phyloP scores from a whole-genome alignment of 2,329 filamentous ascomycete genomes.

The Colletotrichum siamense region DNA sequence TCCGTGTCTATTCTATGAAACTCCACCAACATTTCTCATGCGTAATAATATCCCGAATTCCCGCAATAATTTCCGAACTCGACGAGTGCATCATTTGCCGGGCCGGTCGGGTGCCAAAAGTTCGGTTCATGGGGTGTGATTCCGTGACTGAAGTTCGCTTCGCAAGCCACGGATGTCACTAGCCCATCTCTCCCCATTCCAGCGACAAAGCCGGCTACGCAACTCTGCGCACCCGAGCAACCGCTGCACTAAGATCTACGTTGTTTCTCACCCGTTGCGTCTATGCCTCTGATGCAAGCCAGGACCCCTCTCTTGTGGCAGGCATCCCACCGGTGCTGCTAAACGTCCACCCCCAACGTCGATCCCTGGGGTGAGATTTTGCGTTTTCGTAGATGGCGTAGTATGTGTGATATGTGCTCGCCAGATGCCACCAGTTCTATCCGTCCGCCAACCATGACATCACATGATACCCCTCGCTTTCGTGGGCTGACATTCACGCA shows the following conservation, averaged over 20 bases:
- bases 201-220: not conserved
- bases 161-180: conserved; percentile 17
- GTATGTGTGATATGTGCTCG: not conserved
- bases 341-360: not conserved
- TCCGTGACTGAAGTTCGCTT: not conserved
- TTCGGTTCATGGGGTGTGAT: not conserved
- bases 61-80: not conserved
- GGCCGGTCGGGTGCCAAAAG: not conserved
- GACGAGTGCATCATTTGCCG: not conserved
- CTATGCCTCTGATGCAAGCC: conserved; percentile 1
- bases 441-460: not conserved
- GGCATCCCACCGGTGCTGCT: not conserved
- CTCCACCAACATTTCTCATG: not conserved
- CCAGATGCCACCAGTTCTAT: not conserved
- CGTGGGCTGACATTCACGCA: not conserved
- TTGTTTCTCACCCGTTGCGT: not conserved
- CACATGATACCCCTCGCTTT: not conserved
- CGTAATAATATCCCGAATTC: not conserved
- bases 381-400: not conserved
- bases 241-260: not conserved
- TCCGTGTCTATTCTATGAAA: not conserved
- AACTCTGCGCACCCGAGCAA: not conserved
- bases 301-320: not conserved
- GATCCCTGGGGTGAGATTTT: not conserved
- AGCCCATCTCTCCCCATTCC: conserved; percentile 1